phyloP scores from a whole-genome alignment of 2,329 filamentous ascomycete genomes.

The Tolypocladium ovalisporum region DNA sequence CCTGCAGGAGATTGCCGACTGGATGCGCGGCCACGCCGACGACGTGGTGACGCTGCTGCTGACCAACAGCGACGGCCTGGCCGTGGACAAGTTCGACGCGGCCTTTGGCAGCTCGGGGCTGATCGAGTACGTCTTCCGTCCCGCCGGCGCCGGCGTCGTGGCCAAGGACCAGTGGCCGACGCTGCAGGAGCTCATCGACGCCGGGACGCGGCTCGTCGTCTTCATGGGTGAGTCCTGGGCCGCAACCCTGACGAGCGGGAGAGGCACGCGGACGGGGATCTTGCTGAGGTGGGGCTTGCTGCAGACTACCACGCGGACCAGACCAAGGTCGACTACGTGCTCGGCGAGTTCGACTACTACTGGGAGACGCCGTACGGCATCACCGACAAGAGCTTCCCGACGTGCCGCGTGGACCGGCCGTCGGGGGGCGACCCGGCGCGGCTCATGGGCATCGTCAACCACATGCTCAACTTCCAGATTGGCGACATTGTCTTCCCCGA shows the following conservation, averaged over 20 bases:
- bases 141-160: slow-evolving; percentile 26
- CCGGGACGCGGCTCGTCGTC: slow-evolving; percentile 52
- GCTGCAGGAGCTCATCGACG: slow-evolving; percentile 51
- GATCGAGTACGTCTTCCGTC: slow-evolving; percentile 43
- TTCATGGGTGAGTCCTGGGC: slow-evolving; percentile 55
- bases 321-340: slow-evolving; percentile 45
- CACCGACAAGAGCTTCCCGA: slow-evolving; percentile 45
- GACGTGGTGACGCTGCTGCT: slow-evolving; percentile 54
- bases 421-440: slow-evolving; percentile 21
- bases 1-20: slow-evolving; percentile 45
- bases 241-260: neutral
- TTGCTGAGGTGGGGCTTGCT: neutral
- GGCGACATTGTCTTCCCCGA: slow-evolving; percentile 24
- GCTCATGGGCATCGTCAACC: slow-evolving; percentile 34
- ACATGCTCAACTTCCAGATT: slow-evolving; percentile 20
- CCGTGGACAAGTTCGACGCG: slow-evolving; percentile 41
- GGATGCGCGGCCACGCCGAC: slow-evolving; percentile 45
- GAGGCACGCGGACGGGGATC: neutral
- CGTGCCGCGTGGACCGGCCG: slow-evolving; percentile 57
- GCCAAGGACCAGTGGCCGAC: slow-evolving; percentile 56
- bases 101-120: slow-evolving; percentile 46
- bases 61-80: slow-evolving; percentile 49
- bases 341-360: slow-evolving; percentile 52
- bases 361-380: slow-evolving; percentile 67
- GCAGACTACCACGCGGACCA: slow-evolving; percentile 50